Evolutionary conservation across 352 stramenopile genomes (phyloP).

Genomic region (Aphanomyces cochlioides): DNA sequence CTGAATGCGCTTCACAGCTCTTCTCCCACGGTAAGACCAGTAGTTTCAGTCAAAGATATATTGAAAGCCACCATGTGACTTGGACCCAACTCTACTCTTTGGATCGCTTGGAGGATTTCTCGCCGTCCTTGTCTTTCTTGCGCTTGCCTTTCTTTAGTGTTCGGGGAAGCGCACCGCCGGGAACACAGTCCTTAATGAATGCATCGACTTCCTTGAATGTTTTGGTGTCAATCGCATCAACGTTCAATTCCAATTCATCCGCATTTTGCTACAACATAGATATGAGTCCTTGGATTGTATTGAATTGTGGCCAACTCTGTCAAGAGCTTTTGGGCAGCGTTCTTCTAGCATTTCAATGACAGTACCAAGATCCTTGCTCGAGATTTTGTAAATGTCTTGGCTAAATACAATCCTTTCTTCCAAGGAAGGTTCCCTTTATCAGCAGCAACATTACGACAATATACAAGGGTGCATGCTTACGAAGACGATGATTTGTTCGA

Average conservation of each 20-base stretch:
- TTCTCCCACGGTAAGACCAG: not conserved
- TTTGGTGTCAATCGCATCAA: slow-evolving; percentile 84
- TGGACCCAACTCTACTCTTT: slow-evolving; percentile 19
- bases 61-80: slow-evolving; percentile 10
- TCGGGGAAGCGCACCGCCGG: slow-evolving; percentile 59
- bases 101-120: slow-evolving; percentile 28
- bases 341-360: slow-evolving; percentile 81
- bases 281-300: slow-evolving; percentile 74
- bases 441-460: not conserved
- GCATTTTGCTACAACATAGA: slow-evolving; percentile 76
- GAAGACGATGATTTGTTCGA: not conserved
- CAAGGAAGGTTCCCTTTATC: slow-evolving; percentile 55
- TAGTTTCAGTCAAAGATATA: slow-evolving; percentile 17
- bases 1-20: not conserved
- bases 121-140: slow-evolving; percentile 28
- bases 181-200: slow-evolving; percentile 70
- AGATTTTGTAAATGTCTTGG: slow-evolving; percentile 87
- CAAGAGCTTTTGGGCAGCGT: slow-evolving; percentile 77
- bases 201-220: slow-evolving; percentile 85
- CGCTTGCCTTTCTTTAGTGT: slow-evolving; percentile 37
- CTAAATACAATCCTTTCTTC: slow-evolving; percentile 84
- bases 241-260: slow-evolving; percentile 85
- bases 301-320: slow-evolving; percentile 51
- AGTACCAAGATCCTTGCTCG: slow-evolving; percentile 60
- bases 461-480: slow-evolving; percentile 35